Conservation (phyloP, 2,329 filamentous ascomycete species). For the Aspergillaceae sp. region DNA sequence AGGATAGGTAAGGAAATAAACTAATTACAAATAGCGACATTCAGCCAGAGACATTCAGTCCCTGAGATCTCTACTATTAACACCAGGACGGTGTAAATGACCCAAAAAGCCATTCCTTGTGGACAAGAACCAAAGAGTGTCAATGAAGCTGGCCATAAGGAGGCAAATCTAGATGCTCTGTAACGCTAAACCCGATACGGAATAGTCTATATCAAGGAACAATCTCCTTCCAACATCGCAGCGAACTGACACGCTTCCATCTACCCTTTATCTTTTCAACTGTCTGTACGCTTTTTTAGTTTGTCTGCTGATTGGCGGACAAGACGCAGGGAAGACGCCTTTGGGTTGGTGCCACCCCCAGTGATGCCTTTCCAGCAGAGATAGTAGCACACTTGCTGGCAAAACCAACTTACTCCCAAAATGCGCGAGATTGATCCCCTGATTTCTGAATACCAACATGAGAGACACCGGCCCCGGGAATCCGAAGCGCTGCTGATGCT, state of each 20-base stretch:
- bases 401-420: conserved; percentile 4
- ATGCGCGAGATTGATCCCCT: conserved; percentile 42
- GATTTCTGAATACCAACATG: conserved; percentile 45
- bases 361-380: neutral
- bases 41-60: too few species aligned
- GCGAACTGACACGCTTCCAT: neutral
- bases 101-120: too few species aligned
- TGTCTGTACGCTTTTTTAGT: too few species aligned
- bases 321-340: too few species aligned
- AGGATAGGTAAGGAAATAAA: too few species aligned
- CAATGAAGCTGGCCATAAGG: neutral
- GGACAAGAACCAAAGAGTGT: too few species aligned
- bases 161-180: neutral
- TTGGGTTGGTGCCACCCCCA: too few species aligned
- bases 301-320: too few species aligned
- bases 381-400: neutral
- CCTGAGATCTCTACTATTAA: too few species aligned
- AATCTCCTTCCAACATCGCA: neutral
- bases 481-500: conserved; percentile 53
- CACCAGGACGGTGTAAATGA: too few species aligned
- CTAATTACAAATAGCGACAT: too few species aligned
- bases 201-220: neutral
- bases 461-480: conserved; percentile 41
- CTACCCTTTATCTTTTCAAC: neutral
- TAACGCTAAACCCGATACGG: neutral